Evolutionary conservation across 148 eudicot species (phyloP), one percentile per base, ranked within the genome.

Genomic region (Fallopia convolvulus): DNA sequence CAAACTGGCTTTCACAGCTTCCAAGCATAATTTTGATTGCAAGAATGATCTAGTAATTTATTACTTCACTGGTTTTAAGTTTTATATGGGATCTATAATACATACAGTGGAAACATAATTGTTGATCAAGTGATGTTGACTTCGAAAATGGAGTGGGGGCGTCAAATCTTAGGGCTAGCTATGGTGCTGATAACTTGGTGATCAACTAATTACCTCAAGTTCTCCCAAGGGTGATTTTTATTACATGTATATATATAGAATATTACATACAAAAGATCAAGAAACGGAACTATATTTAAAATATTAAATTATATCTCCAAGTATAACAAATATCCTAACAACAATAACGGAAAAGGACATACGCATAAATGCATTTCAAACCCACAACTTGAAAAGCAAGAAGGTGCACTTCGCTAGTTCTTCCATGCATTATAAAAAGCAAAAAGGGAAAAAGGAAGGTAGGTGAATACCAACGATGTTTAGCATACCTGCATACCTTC

Each of bases 401-500:
- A 70, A 30, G 71, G 71, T 52, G 32, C 65, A 56, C 26, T 18
- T 58, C 21, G 65, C 65, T 30, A 20, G 21, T 18, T 21, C 65
- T 58, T 58, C 13, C 7, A 58, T 21, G 65, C 30, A 20, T 21
- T 58, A 8, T 58, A 58, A 20, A 20, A 11, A 21, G 21, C 65
- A 26, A 61, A 61, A 26, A 4, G 8, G 39, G 39, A n/a, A 68
- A 68, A 15, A 39, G 72, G 72, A 36, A 17, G 46, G 7, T 30
- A 11, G 39, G 26, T 26, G 26, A 61, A 61, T 61, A 26, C 26
- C 11, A 80, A 72, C 78, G 76, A 79, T 52, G 65, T 79, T 71
- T 71, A 73, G 78, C 93, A 75, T 74, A 94, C 99, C 99, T 94
- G 99, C 99, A 95, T 95, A 78, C 99, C 99, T 86, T 95, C 99